Conservation (phyloP, 495 filamentous ascomycete genomes). For the Elaphomyces granulatus region DNA sequence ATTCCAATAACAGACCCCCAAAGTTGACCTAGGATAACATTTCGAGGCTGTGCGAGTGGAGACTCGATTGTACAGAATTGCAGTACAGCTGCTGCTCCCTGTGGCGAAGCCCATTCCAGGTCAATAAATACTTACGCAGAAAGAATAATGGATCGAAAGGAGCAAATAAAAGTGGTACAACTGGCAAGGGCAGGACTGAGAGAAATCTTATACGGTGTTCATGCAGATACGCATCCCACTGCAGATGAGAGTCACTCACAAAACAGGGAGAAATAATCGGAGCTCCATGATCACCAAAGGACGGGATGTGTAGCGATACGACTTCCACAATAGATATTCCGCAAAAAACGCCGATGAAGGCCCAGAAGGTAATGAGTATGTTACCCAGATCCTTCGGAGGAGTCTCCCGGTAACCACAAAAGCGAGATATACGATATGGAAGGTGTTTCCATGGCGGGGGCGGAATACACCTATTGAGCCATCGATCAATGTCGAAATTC, state of each 20-base stretch:
- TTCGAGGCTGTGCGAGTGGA: slow-evolving; percentile 72
- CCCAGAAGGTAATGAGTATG: slow-evolving; percentile 26
- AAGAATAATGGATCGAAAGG: neutral
- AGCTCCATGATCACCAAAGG: slow-evolving; percentile 22
- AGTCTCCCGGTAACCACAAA: slow-evolving; percentile 26
- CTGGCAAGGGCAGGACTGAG: no score
- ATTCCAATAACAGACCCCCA: slow-evolving; percentile 55
- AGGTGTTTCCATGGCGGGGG: slow-evolving; percentile 26
- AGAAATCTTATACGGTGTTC: no score
- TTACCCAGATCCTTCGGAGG: slow-evolving; percentile 22
- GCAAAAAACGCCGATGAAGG: slow-evolving; percentile 30
- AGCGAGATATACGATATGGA: slow-evolving; percentile 25
- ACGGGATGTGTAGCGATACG: slow-evolving; percentile 25
- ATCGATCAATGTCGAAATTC: slow-evolving; percentile 52
- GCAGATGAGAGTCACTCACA: slow-evolving; percentile 21
- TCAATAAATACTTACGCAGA: neutral
- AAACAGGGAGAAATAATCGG: slow-evolving; percentile 30
- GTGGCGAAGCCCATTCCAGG: no score
- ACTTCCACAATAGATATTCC: slow-evolving; percentile 29
- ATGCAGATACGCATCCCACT: slow-evolving; percentile 2
- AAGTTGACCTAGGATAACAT: slow-evolving; percentile 56
- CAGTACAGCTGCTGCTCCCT: slow-evolving; percentile 70
- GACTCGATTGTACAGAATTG: slow-evolving; percentile 63
- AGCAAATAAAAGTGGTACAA: no score
- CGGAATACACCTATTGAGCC: slow-evolving; percentile 48